Conservation (phyloP, 2,329 filamentous ascomycete species). For the Hypoxylon sp. region DNA sequence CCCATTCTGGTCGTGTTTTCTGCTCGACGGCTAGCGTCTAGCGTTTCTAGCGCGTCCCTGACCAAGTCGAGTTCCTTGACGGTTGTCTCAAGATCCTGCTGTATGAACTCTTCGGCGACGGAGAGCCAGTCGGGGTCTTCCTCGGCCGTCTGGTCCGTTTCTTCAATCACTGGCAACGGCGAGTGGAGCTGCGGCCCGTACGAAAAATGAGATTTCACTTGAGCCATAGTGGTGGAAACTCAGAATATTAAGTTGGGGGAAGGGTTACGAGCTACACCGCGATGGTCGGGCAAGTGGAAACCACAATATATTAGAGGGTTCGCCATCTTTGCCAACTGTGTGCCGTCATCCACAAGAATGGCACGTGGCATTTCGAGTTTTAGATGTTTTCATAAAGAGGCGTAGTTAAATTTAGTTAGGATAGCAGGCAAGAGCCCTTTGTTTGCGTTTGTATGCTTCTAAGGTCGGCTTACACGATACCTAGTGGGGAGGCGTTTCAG, state of each 20-base stretch:
- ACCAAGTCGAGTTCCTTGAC: slow-evolving; percentile 47
- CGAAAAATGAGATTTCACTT: slow-evolving; percentile 21
- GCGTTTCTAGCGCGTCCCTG: slow-evolving; percentile 39
- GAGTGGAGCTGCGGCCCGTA: slow-evolving; percentile 23
- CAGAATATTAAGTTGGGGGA: neutral
- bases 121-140: slow-evolving; percentile 41
- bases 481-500: neutral
- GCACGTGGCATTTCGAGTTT: neutral
- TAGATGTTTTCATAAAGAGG: neutral
- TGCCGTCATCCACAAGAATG: neutral
- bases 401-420: neutral
- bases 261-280: neutral
- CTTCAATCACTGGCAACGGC: slow-evolving; percentile 4
- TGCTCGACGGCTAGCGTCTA: slow-evolving; percentile 18
- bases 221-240: slow-evolving; percentile 16
- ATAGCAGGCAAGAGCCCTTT: slow-evolving; percentile 1
- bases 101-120: slow-evolving; percentile 32
- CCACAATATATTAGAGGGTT: neutral
- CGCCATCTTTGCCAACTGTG: neutral
- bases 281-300: neutral
- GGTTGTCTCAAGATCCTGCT: slow-evolving; percentile 44
- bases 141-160: slow-evolving; percentile 1
- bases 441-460: neutral
- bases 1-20: slow-evolving; percentile 2
- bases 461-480: neutral